Percentiles rank a stretch among this genome's conserved stretches.
Conservation (phyloP, 768 basidiomycete genomes). For the Rhodotorula paludigena region DNA sequence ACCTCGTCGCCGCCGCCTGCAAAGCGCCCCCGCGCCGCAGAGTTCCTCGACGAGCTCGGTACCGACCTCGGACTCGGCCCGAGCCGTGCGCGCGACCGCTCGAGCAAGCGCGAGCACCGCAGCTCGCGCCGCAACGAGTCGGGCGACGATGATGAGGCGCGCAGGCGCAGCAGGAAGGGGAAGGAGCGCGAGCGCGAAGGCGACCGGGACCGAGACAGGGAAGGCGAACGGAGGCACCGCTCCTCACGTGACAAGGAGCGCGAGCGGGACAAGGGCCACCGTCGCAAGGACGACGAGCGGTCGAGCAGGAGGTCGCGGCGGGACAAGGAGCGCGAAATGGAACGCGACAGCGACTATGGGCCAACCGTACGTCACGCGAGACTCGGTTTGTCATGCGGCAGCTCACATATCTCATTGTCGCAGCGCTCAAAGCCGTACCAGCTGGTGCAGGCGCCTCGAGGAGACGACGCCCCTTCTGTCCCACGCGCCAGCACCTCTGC, state of each 20-base stretch:
- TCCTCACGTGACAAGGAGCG: not conserved
- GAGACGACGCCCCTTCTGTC: not conserved
- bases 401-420: not conserved
- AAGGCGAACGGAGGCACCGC: not conserved
- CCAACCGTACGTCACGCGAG: not conserved
- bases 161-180: not conserved
- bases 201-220: not conserved
- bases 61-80: constrained; percentile 8
- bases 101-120: not conserved
- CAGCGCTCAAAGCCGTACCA: constrained; percentile 14
- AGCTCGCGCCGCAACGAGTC: not conserved
- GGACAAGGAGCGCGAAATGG: not conserved
- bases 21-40: constrained; percentile 1
- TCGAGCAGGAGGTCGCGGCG: not conserved
- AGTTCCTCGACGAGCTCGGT: constrained; percentile 28
- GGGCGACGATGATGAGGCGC: not conserved
- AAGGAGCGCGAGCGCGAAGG: constrained; percentile 7
- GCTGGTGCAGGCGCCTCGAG: not conserved
- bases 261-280: not conserved
- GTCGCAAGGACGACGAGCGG: not conserved
- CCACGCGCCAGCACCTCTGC: not conserved
- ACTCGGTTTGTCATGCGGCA: fast-evolving
- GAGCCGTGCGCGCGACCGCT: not conserved
- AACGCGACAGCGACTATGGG: constrained; percentile 5
- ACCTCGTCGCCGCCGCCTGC: not conserved